Conservation (phyloP, 208 protist genomes). For the Trichomonas tenax region DNA sequence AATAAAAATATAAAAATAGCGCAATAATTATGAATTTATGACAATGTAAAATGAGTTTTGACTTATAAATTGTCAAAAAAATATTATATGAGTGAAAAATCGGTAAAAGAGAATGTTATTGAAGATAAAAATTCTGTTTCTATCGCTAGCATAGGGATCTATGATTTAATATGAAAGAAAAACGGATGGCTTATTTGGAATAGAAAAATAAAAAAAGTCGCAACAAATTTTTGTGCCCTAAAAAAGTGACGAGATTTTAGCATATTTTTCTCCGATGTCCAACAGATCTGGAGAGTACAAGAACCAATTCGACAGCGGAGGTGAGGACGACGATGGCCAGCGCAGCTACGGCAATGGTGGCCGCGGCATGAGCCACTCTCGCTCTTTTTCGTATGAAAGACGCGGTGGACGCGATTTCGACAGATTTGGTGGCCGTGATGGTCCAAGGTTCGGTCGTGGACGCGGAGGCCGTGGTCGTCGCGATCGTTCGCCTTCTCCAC, state of each 20-base stretch:
- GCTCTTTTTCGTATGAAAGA: neutral
- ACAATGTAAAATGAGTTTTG: no score
- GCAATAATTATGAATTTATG: no score
- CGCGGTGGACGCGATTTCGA: neutral
- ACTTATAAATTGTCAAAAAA: no score
- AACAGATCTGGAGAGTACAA: neutral
- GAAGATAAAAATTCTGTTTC: no score
- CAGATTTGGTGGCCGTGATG: neutral
- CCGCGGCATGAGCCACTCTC: neutral
- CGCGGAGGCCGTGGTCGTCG: neutral
- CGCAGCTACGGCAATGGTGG: neutral
- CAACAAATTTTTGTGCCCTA: neutral
- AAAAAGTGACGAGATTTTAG: neutral
- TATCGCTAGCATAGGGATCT: no score
- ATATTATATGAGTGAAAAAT: no score
- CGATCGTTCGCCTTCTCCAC: neutral
- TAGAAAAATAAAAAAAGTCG: no score
- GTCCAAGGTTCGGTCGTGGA: neutral
- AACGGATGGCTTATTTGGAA: no score
- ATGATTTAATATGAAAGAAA: no score
- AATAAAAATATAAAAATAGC: no score
- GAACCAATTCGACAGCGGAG: neutral
- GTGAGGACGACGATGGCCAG: neutral
- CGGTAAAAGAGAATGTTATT: no score
- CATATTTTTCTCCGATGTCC: neutral